Evolutionary conservation across 805 yeast genomes (phyloP).

Genomic region (Naumovozyma baii): DNA sequence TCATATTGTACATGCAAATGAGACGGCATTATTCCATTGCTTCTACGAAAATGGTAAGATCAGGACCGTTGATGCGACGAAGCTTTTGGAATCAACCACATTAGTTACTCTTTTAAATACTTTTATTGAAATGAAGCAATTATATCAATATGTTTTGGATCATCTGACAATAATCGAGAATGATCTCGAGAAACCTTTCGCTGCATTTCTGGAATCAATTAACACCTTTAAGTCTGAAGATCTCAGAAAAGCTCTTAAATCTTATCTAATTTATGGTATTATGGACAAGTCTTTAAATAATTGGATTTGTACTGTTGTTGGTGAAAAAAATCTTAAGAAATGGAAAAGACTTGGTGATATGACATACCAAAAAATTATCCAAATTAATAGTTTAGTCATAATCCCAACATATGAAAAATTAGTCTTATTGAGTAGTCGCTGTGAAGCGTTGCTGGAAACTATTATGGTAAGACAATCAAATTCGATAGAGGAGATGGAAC

Average conservation of each 20-base stretch:
- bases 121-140: constrained; percentile 8
- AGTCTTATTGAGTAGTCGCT: constrained; percentile 30
- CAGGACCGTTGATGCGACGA: constrained; percentile 4
- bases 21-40: constrained; percentile 1
- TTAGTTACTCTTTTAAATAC: constrained; percentile 6
- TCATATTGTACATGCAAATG: too few relatives aligned
- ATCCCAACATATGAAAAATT: constrained; percentile 50
- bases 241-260: background rate
- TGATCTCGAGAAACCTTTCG: constrained; percentile 16
- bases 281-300: constrained; percentile 41
- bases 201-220: constrained; percentile 9
- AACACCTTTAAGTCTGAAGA: background rate
- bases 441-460: constrained; percentile 1
- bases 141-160: constrained; percentile 9
- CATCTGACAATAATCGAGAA: constrained; percentile 13
- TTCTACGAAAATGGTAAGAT: constrained; percentile 9
- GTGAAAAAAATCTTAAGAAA: constrained; percentile 53
- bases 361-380: constrained; percentile 42
- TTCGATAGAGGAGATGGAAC: background rate
- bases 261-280: constrained; percentile 37
- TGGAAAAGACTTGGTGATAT: constrained; percentile 44
- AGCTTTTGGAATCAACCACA: constrained; percentile 3
- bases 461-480: too few relatives aligned
- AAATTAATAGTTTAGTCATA: constrained; percentile 38
- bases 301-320: constrained; percentile 57